phyloP scores from a whole-genome alignment of 257 asterid species.

The Fraxinus cuspidata region DNA sequence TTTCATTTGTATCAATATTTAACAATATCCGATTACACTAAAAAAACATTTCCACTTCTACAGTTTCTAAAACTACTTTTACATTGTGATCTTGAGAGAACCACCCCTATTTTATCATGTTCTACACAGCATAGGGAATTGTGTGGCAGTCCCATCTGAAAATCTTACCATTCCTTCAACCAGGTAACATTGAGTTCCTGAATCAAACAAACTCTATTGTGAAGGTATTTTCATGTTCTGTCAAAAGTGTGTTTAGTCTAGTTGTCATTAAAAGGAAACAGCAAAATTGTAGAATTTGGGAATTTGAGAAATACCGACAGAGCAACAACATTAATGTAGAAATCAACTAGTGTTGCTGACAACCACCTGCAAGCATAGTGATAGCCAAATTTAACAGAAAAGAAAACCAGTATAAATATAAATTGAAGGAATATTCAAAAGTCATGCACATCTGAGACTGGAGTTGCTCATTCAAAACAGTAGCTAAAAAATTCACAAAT shows the following conservation, averaged over 20 bases:
- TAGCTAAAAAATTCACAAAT: background rate
- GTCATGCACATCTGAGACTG: background rate
- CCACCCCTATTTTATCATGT: background rate
- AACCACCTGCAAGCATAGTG: conserved; percentile 66
- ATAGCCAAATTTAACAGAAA: conserved; percentile 24
- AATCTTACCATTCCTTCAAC: background rate
- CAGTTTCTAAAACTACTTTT: background rate
- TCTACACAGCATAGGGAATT: conserved; percentile 6
- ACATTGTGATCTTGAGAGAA: background rate
- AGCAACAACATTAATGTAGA: conserved; percentile 56
- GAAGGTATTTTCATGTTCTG: background rate
- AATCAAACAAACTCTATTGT: background rate
- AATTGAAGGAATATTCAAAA: background rate
- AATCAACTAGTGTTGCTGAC: conserved; percentile 67
- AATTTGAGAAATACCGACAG: conserved; percentile 53
- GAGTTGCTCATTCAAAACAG: background rate
- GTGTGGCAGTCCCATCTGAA: background rate
- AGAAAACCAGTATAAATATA: conserved; percentile 1
- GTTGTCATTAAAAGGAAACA: background rate
- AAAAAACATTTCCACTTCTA: background rate
- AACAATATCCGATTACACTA: background rate
- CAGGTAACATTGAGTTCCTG: background rate
- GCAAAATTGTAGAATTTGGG: background rate
- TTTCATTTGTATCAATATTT: background rate
- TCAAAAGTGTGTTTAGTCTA: background rate